Percentiles rank a stretch among this genome's conserved stretches.
Conservation (phyloP, 441 rosid genomes). For the Mallotus repandus region DNA sequence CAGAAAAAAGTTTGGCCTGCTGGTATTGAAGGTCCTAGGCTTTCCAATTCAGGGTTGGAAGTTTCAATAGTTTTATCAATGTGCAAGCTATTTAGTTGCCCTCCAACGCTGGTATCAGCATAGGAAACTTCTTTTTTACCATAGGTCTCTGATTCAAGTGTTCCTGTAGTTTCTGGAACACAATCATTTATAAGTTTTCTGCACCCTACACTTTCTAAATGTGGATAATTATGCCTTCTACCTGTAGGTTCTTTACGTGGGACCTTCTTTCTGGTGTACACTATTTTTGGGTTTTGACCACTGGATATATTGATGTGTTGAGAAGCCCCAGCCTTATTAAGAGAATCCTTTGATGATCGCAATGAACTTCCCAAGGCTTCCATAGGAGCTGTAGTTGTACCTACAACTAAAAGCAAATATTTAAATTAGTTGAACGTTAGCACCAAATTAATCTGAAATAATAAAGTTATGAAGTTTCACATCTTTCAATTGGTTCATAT, state of each 20-base stretch:
- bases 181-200: slow-evolving; percentile 31
- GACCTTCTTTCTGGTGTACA: slow-evolving; percentile 51
- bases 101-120: slow-evolving; percentile 30
- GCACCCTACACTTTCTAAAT: slow-evolving; percentile 47
- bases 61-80: slow-evolving; percentile 23
- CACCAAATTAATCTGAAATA: slow-evolving; percentile 4
- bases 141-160: slow-evolving; percentile 31
- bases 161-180: slow-evolving; percentile 25
- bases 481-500: slow-evolving; percentile 12
- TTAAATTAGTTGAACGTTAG: not conserved
- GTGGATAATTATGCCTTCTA: slow-evolving; percentile 32
- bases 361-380: slow-evolving; percentile 22
- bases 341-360: slow-evolving; percentile 27
- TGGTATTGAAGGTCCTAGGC: slow-evolving; percentile 15
- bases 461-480: not conserved
- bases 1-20: slow-evolving; percentile 25
- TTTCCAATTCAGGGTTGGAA: slow-evolving; percentile 24
- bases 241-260: slow-evolving; percentile 26
- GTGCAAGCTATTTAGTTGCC: slow-evolving; percentile 28
- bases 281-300: slow-evolving; percentile 36
- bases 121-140: slow-evolving; percentile 18
- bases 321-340: slow-evolving; percentile 22
- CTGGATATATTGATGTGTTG: slow-evolving; percentile 24
- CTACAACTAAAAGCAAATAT: slow-evolving; percentile 18
- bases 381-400: slow-evolving; percentile 17